A percentile compares a stretch with the other conserved stretches of the same genome.
phyloP scores from a whole-genome alignment of 1,284 basidiomycete genomes.

The Exobasidium rhododendri region DNA sequence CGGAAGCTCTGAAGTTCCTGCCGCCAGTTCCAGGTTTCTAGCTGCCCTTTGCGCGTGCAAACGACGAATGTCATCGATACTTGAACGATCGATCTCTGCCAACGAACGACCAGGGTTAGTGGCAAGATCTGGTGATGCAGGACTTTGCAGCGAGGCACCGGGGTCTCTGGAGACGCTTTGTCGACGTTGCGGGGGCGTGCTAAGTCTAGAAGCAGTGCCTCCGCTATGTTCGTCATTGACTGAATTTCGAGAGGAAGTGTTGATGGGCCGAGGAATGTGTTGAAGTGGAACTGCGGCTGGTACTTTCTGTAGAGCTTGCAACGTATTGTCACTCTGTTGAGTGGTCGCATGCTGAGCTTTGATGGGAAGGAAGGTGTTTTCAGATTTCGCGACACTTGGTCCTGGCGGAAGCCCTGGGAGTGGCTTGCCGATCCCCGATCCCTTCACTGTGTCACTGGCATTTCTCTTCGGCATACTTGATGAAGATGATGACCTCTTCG shows the following conservation, averaged over 20 bases:
- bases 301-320: conserved; percentile 19
- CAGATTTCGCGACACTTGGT: not conserved
- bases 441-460: conserved; percentile 10
- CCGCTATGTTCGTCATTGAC: not conserved
- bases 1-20: conserved; percentile 9
- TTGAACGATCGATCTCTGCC: conserved; percentile 41
- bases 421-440: conserved; percentile 24
- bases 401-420: conserved; percentile 28
- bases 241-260: conserved; percentile 2
- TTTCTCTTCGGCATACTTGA: conserved; percentile 17
- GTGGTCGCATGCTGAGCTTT: not conserved
- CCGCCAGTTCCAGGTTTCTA: not conserved
- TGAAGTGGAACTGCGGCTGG: conserved; percentile 27
- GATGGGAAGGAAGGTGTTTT: not conserved
- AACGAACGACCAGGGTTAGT: conserved; percentile 34
- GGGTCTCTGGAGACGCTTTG: conserved; percentile 32
- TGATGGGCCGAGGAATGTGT: conserved; percentile 34
- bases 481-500: conserved; percentile 19
- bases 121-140: conserved; percentile 21
- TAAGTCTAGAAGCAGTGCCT: too few species aligned
- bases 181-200: conserved; percentile 19
- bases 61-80: conserved; percentile 44
- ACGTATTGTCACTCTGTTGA: conserved; percentile 25
- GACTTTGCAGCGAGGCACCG: not conserved
- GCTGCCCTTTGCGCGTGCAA: conserved; percentile 40